phyloP scores from a whole-genome alignment of 176 grass and related monocot genomes.

The Lolium multiflorum region DNA sequence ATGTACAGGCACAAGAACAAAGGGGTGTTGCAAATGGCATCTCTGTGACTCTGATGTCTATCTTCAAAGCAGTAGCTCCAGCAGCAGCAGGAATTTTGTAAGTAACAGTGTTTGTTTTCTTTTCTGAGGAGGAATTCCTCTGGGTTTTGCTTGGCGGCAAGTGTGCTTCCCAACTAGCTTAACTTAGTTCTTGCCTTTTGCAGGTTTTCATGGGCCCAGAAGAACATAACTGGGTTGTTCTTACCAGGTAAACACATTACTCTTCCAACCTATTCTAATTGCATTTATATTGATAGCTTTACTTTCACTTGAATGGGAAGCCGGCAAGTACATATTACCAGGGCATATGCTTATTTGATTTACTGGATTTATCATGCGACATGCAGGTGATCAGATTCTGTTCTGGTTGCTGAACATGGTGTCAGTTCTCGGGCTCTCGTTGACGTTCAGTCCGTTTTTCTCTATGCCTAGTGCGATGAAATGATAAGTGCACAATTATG shows the following conservation, averaged over 20 bases:
- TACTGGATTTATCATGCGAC: not conserved
- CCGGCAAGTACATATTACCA: not conserved
- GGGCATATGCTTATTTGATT: not conserved
- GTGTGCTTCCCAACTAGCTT: not conserved
- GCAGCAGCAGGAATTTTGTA: constrained; percentile 69
- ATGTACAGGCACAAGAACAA: constrained; percentile 62
- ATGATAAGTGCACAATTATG: constrained; percentile 12
- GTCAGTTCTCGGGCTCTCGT: constrained; percentile 42
- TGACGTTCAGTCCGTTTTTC: constrained; percentile 64
- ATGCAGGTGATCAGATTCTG: constrained; percentile 69
- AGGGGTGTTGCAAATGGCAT: constrained; percentile 79
- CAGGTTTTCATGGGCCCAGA: constrained; percentile 81
- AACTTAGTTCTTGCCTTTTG: not conserved
- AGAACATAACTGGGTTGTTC: constrained; percentile 49
- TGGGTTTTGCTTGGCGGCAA: not conserved
- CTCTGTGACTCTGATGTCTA: constrained; percentile 71
- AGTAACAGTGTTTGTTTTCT: constrained; percentile 34
- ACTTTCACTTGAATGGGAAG: not conserved
- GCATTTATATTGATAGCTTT: not conserved
- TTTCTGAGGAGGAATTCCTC: not conserved
- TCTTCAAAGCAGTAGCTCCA: constrained; percentile 72
- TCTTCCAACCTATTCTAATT: constrained; percentile 4
- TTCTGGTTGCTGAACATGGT: constrained; percentile 66
- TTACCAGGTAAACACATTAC: constrained; percentile 50
- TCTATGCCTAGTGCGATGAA: constrained; percentile 20